Evolutionary conservation across 2,329 filamentous ascomycete species (phyloP).

Genomic region (Ophiosphaerella narmari): DNA sequence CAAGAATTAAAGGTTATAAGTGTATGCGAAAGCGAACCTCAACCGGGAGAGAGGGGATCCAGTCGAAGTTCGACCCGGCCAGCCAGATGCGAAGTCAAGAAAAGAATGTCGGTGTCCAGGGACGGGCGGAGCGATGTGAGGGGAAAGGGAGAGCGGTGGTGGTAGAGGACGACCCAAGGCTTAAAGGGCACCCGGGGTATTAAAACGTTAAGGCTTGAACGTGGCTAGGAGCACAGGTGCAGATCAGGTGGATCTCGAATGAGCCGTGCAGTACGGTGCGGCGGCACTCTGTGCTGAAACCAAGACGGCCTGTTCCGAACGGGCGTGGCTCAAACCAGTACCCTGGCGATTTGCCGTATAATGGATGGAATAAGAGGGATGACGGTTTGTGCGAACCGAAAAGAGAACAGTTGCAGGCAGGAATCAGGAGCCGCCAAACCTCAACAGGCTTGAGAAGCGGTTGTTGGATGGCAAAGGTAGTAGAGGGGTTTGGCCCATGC

Average conservation of each 20-base stretch:
- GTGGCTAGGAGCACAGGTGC: conserved; percentile 25
- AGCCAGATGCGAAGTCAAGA: conserved; percentile 49
- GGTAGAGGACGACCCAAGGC: conserved; percentile 39
- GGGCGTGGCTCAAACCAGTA: conserved; percentile 44
- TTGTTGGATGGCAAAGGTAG: conserved; percentile 22
- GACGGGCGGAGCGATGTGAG: conserved; percentile 32
- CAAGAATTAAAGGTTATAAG: conserved; percentile 41
- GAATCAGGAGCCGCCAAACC: conserved; percentile 31
- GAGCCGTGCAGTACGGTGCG: conserved; percentile 34
- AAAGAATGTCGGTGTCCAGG: conserved; percentile 46
- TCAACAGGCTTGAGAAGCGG: conserved; percentile 18
- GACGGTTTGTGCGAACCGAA: conserved; percentile 30
- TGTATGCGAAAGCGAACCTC: conserved; percentile 36
- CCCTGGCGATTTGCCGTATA: conserved; percentile 37
- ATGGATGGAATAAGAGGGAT: conserved; percentile 32
- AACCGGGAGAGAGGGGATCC: conserved; percentile 36
- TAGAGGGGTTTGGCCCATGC: conserved; percentile 34
- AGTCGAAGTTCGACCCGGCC: conserved; percentile 48
- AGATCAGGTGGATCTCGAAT: conserved; percentile 42
- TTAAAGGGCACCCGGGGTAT: conserved; percentile 41
- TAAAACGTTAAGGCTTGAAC: conserved; percentile 36
- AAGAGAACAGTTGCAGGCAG: conserved; percentile 26
- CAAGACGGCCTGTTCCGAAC: conserved; percentile 33
- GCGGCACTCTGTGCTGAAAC: conserved; percentile 45
- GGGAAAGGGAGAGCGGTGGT: conserved; percentile 33